Evolutionary conservation across 106 monocot genomes (phyloP).

Genomic region (Iris macrosiphon): DNA sequence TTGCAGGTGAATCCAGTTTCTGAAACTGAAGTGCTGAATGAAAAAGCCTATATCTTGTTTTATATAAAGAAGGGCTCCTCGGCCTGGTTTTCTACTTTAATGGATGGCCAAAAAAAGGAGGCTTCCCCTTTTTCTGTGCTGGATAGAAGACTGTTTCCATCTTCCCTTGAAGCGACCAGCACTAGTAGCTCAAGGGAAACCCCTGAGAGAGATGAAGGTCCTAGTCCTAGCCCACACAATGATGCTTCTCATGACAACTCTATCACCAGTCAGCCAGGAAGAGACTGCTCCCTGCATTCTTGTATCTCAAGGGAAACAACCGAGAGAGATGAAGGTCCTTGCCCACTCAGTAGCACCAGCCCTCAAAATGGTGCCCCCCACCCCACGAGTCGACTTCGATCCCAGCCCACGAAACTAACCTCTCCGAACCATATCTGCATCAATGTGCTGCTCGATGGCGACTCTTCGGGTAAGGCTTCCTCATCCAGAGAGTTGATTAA

Average conservation of each 20-base stretch:
- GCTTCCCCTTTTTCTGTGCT: slow-evolving; percentile 37
- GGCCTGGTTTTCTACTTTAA: slow-evolving; percentile 41
- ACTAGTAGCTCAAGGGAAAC: slow-evolving; percentile 10
- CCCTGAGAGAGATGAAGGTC: slow-evolving; percentile 8
- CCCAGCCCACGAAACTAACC: neutral
- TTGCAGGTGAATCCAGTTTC: slow-evolving; percentile 4
- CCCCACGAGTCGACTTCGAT: neutral
- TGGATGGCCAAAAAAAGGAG: slow-evolving; percentile 10
- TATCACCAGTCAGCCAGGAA: neutral
- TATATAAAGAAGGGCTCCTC: slow-evolving; percentile 41
- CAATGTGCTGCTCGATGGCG: slow-evolving; percentile 7
- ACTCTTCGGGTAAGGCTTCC: slow-evolving; percentile 26
- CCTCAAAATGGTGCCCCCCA: neutral
- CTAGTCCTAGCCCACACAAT: neutral
- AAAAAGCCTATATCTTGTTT: slow-evolving; percentile 46
- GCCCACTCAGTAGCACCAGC: neutral
- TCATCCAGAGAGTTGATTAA: neutral
- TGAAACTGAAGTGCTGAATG: slow-evolving; percentile 17
- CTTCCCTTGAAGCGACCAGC: slow-evolving; percentile 14
- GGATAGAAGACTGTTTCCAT: slow-evolving; percentile 4
- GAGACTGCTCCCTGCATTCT: too few relatives aligned
- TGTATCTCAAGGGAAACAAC: too few relatives aligned
- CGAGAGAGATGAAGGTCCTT: neutral
- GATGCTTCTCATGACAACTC: neutral
- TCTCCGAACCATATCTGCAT: neutral